Conservation (phyloP, 2,329 filamentous ascomycete genomes). For the Nigrospora oryzae region DNA sequence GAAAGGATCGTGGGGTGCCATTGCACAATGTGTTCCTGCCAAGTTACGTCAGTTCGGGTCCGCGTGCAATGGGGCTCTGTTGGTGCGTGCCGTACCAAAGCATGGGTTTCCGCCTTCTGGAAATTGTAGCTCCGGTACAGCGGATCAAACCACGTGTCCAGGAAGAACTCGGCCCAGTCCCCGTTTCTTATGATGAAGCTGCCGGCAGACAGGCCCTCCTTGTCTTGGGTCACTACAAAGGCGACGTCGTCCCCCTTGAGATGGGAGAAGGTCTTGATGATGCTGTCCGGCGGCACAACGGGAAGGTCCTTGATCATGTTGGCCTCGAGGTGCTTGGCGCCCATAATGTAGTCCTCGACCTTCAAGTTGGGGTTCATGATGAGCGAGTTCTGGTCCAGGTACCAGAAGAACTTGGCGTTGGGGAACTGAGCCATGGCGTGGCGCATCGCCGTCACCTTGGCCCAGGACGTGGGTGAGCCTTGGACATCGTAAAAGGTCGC, state of each 20-base stretch:
- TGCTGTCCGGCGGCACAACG: constrained; percentile 89
- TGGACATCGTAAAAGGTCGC: constrained; percentile 66
- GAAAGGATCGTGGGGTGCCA: constrained; percentile 96
- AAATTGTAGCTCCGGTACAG: constrained; percentile 93
- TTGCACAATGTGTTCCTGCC: constrained; percentile 77
- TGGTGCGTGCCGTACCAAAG: constrained; percentile 54
- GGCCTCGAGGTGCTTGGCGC: constrained; percentile 56
- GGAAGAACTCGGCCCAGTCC: constrained; percentile 85
- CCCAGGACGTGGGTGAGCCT: constrained; percentile 56
- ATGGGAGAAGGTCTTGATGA: constrained; percentile 88
- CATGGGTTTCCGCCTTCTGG: constrained; percentile 87
- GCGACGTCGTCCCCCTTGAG: constrained; percentile 72
- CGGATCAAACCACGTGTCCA: constrained; percentile 95
- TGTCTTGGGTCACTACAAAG: constrained; percentile 77
- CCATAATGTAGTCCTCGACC: constrained; percentile 64
- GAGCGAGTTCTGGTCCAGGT: constrained; percentile 73
- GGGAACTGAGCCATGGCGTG: constrained; percentile 80
- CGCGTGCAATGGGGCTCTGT: constrained; percentile 9
- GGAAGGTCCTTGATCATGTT: constrained; percentile 80
- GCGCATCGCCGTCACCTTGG: constrained; percentile 74
- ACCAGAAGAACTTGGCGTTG: constrained; percentile 75
- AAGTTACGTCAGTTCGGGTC: constrained; percentile 8
- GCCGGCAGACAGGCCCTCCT: constrained; percentile 64
- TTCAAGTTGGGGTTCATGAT: constrained; percentile 76
- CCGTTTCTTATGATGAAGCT: constrained; percentile 77